Base-by-base conservation (phyloP, 129 eudicot species). In the Flaveria bidentis region DNA sequence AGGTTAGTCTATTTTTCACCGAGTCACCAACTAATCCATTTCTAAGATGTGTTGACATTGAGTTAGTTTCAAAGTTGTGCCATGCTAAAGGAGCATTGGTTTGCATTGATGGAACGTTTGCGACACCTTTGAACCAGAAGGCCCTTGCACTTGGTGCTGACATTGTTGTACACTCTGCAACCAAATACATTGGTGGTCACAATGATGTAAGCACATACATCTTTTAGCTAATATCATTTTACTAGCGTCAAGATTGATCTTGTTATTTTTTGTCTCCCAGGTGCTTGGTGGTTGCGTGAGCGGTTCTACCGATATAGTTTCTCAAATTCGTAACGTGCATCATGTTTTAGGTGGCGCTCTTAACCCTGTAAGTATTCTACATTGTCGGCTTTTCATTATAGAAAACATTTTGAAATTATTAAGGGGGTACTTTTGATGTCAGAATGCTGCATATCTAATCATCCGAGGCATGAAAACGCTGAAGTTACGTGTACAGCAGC, bases 21-120 rank as follows among this genome's bases (percentile, higher is more conserved):
- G 97, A 92, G 84, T 87, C 97, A 11, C 97, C 97, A 51, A 92
- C 97, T n/a, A 89, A 92, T 66, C 97, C 97, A 45, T 92, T 92
- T 68, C 78, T 92, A 72, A 84, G 97, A 68, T 89, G 96, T 82
- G 93, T 92, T 68, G 96, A 92, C 80, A 87, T 92, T 73, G 89
- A 82, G 86, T 72, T 90, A 72, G 96, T 92, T 68, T 92, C 97
- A 49, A 89, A 89, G 89, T 88, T 92, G 26, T 92, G 97, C 79
- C 93, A 85, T 67, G 83, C 78, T 23, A 86, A 87, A 84, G 96
- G 96, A 81, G 91, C 89, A 12, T 20, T 92, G 73, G 97, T 92
- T 30, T 87, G 92, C 76, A 76, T 92, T 33, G 97, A 92, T 84
- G 97, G 97, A 62, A 92, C 97, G 4, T 89, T 92, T 82, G 97